Conservation (phyloP, 768 basidiomycete species). For the Boletellus ananiceps region DNA sequence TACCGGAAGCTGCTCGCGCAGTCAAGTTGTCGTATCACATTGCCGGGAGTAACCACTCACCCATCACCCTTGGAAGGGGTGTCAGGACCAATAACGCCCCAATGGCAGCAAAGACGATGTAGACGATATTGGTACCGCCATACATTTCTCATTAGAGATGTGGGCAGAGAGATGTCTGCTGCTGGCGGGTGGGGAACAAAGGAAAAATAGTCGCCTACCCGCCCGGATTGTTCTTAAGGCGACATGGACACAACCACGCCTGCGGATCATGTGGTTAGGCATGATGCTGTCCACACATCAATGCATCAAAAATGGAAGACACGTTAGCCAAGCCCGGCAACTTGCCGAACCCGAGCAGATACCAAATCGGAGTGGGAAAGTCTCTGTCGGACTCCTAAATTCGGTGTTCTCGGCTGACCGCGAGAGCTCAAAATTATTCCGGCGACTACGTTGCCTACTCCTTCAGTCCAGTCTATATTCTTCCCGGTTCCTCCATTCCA, state of each 20-base stretch:
- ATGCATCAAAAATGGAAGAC: background rate
- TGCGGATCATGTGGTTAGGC: background rate
- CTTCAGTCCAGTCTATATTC: too few relatives aligned
- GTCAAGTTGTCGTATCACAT: background rate
- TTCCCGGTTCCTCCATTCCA: too few relatives aligned
- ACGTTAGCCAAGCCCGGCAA: too few relatives aligned
- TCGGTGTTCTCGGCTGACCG: too few relatives aligned
- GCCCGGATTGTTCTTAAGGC: background rate
- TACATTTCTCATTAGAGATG: slow-evolving; percentile 3
- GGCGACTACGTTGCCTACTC: too few relatives aligned
- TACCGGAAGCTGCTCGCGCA: slow-evolving; percentile 13
- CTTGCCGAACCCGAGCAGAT: too few relatives aligned
- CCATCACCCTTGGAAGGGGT: slow-evolving; percentile 52
- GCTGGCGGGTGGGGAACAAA: background rate
- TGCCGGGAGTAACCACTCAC: slow-evolving; percentile 28
- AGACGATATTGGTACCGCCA: slow-evolving; percentile 9
- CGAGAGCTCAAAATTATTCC: too few relatives aligned
- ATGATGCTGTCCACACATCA: background rate
- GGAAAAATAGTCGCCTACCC: background rate
- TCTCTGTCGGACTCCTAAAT: too few relatives aligned
- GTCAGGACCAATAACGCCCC: slow-evolving; percentile 37
- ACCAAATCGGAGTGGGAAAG: too few relatives aligned
- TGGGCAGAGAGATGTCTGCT: background rate
- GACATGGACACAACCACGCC: background rate
- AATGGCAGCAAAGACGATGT: slow-evolving; percentile 35